Evolutionary conservation across 768 basidiomycete species (phyloP).

Genomic region (button mushroom (Agaricus bisporus)): DNA sequence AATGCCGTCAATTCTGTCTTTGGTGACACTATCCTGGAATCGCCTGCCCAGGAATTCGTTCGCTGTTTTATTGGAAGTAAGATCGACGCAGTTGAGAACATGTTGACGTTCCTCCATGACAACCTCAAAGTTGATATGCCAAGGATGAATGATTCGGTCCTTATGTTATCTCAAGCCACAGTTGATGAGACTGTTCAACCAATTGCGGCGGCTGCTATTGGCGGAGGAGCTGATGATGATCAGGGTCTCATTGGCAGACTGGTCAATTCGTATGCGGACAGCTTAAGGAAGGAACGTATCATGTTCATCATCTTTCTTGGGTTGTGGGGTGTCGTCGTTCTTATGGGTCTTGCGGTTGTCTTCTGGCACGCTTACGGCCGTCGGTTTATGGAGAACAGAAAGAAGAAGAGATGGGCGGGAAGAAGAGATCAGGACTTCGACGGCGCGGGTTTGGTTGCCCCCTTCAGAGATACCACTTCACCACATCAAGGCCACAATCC

Average conservation of each 20-base stretch:
- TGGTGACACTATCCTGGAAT: conserved; percentile 76
- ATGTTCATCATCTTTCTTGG: conserved; percentile 82
- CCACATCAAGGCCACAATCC: conserved; percentile 7
- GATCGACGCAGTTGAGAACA: conserved; percentile 78
- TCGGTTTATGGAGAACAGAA: conserved; percentile 37
- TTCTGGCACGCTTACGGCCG: conserved; percentile 68
- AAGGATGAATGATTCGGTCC: conserved; percentile 63
- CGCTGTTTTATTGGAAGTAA: conserved; percentile 90
- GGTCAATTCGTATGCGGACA: conserved; percentile 63
- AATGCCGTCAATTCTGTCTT: conserved; percentile 72
- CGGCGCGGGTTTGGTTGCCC: conserved; percentile 27
- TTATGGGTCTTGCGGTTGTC: conserved; percentile 69
- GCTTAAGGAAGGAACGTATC: conserved; percentile 74
- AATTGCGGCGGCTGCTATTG: conserved; percentile 79
- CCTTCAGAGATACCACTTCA: conserved; percentile 22
- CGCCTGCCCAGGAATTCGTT: conserved; percentile 81
- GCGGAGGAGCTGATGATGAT: conserved; percentile 42
- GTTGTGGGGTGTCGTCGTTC: conserved; percentile 77
- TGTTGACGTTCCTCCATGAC: conserved; percentile 86
- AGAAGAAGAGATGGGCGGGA: conserved; percentile 43
- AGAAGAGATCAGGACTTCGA: conserved; percentile 41
- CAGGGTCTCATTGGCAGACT: conserved; percentile 67
- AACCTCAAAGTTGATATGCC: conserved; percentile 82
- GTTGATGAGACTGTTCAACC: conserved; percentile 75
- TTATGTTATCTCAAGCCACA: conserved; percentile 67